Conservation (phyloP, 768 basidiomycete species). For the Boletales sp. region DNA sequence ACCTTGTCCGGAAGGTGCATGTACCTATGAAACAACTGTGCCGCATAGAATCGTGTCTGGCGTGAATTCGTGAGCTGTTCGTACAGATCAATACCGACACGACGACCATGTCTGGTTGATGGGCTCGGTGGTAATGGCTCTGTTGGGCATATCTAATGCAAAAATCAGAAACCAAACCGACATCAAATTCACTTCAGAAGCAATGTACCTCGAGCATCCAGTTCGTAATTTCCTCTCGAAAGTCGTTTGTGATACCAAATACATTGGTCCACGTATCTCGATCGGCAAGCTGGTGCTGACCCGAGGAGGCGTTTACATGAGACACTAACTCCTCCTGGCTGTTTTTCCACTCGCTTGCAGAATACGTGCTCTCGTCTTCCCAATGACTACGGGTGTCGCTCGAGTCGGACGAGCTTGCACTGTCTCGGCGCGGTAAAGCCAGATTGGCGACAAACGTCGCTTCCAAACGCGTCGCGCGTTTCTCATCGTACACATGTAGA, state of each 20-base stretch:
- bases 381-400: conserved; percentile 9
- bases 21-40: conserved; percentile 56
- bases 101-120: neutral
- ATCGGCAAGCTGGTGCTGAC: neutral
- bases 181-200: neutral
- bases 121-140: neutral
- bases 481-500: conserved; percentile 2
- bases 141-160: conserved; percentile 8
- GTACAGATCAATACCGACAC: conserved; percentile 27
- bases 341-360: conserved; percentile 17
- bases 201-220: conserved; percentile 46
- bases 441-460: neutral
- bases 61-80: conserved; percentile 53
- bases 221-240: conserved; percentile 34
- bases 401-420: conserved; percentile 8
- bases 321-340: neutral
- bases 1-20: conserved; percentile 37
- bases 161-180: neutral
- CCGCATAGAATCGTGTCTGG: conserved; percentile 66
- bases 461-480: conserved; percentile 5
- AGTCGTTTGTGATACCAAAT: conserved; percentile 31
- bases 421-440: conserved; percentile 4
- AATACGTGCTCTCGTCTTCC: conserved; percentile 16
- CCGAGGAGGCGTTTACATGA: neutral
- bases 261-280: conserved; percentile 13